phyloP scores from a whole-genome alignment of 345 rosid species.

The Eucalyptus cloeziana region DNA sequence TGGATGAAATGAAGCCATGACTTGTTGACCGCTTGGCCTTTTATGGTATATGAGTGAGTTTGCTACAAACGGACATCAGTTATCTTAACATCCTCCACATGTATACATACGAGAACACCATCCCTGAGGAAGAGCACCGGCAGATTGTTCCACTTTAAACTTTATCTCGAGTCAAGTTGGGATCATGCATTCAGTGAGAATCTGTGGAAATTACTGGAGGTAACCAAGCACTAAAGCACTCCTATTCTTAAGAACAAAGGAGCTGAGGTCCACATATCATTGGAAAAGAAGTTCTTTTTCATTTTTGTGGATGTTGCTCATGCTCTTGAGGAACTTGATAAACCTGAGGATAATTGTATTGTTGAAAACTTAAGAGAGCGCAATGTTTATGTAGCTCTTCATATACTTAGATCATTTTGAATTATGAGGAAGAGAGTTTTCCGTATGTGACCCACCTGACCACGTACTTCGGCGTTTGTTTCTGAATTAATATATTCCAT shows the following conservation, averaged over 20 bases:
- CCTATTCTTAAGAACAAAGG: background rate
- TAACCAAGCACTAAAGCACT: background rate
- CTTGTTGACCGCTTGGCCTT: background rate
- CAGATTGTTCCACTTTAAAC: background rate
- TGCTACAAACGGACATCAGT: background rate
- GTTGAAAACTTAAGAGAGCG: background rate
- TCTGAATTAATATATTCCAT: background rate
- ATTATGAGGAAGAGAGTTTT: background rate
- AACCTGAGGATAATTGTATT: background rate
- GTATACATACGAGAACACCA: background rate
- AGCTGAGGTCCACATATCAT: background rate
- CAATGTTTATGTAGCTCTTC: background rate
- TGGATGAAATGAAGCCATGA: constrained; percentile 13
- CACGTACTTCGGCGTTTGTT: background rate
- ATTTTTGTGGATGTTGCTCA: background rate
- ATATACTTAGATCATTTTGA: background rate
- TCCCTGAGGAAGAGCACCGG: background rate
- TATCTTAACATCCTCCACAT: background rate
- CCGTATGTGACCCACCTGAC: background rate
- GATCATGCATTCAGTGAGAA: background rate
- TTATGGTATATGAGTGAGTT: background rate
- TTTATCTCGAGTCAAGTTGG: background rate
- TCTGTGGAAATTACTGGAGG: background rate
- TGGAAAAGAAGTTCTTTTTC: background rate
- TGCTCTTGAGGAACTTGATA: background rate